Percentiles rank a stretch among this genome's conserved stretches.
phyloP scores from a whole-genome alignment of 2,329 filamentous ascomycete species.

The Dactylella cylindrospora region DNA sequence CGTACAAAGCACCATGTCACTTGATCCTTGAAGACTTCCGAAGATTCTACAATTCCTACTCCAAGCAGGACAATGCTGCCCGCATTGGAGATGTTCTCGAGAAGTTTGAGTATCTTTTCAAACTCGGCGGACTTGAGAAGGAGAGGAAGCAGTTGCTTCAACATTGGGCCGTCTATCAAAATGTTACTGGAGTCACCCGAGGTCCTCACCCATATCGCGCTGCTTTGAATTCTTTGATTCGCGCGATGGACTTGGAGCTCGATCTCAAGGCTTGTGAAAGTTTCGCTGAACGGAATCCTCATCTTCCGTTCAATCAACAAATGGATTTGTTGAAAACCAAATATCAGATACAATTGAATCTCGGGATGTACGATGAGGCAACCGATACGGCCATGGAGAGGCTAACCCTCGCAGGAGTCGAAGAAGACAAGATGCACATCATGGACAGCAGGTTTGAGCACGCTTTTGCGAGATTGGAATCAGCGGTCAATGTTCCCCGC shows the following conservation, averaged over 20 bases:
- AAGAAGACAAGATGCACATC: no score
- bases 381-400: slow-evolving; percentile 1
- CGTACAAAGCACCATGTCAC: no score
- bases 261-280: background rate
- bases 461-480: background rate
- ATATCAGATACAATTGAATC: background rate
- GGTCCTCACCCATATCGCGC: slow-evolving; percentile 11
- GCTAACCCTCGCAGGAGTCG: no score
- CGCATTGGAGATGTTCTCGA: slow-evolving; percentile 6
- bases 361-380: slow-evolving; percentile 4
- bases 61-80: slow-evolving; percentile 5
- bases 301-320: background rate
- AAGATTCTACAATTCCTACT: background rate
- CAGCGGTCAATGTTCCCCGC: background rate
- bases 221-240: no score
- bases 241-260: slow-evolving; percentile 1
- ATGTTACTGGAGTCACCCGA: slow-evolving; percentile 8
- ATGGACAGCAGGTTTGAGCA: no score
- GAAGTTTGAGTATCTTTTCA: slow-evolving; percentile 4
- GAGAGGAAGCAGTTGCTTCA: background rate
- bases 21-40: slow-evolving; percentile 7
- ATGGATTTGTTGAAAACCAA: slow-evolving; percentile 4
- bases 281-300: background rate
- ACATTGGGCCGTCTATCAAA: slow-evolving; percentile 10
- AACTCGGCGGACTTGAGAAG: background rate